Percentiles rank a stretch among this genome's conserved stretches.
Conservation (phyloP, 306 rosid species). For the Begonia peltatifolia region DNA sequence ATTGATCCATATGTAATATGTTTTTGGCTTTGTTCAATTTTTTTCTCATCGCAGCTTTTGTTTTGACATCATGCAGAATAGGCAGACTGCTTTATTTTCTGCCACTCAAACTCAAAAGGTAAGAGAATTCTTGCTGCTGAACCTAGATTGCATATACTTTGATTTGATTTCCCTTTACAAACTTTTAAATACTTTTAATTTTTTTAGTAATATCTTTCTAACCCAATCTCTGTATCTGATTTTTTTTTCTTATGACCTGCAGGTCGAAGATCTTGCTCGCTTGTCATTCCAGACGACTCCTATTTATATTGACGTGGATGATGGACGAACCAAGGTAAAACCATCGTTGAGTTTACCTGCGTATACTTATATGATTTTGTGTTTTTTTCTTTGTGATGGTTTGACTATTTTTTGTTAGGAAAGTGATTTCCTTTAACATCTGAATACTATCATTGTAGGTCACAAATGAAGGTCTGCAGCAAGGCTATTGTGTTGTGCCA, state of each 20-base stretch:
- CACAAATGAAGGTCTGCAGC: conserved; percentile 91
- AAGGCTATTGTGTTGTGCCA: conserved; percentile 87
- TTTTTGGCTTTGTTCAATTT: not conserved
- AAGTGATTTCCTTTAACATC: no score
- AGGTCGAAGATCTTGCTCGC: conserved; percentile 33
- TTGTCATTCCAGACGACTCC: conserved; percentile 1
- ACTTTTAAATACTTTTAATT: not conserved
- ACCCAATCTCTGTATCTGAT: not conserved
- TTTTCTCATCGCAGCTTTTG: conserved; percentile 13
- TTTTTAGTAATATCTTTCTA: not conserved
- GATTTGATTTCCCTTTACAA: not conserved
- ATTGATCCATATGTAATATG: no score
- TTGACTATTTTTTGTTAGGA: no score
- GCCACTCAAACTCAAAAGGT: conserved; percentile 98
- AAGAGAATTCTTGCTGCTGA: conserved; percentile 11
- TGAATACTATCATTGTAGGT: conserved; percentile 27
- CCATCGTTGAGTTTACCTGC: not conserved
- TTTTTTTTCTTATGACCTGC: conserved; percentile 20
- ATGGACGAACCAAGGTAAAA: conserved; percentile 67
- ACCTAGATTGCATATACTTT: no score
- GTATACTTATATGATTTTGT: not conserved
- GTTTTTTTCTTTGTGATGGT: no score
- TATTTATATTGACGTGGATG: conserved; percentile 7
- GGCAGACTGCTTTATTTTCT: conserved; percentile 92
- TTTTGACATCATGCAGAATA: conserved; percentile 40